A percentile compares a stretch with the other conserved stretches of the same genome.
Conservation (phyloP, 176 grass and related monocot species). For the Otatea glauca region DNA sequence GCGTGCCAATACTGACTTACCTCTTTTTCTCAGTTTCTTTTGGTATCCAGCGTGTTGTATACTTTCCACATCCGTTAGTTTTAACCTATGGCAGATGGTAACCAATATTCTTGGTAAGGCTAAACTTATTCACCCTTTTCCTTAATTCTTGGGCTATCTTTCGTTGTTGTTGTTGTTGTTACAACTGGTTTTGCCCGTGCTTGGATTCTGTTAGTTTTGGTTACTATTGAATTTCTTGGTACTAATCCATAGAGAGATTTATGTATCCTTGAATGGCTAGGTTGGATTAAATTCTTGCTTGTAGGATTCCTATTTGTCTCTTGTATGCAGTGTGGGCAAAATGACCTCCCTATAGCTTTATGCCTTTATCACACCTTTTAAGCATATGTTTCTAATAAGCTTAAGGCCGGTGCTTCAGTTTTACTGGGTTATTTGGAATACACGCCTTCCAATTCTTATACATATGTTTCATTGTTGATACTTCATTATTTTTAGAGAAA, state of each 20-base stretch:
- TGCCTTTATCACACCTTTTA: neutral
- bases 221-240: neutral
- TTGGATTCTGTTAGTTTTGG: conserved; percentile 12
- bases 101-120: neutral
- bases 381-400: neutral
- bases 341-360: neutral
- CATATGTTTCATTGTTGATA: neutral
- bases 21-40: neutral
- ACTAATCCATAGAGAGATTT: neutral
- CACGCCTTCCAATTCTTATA: neutral
- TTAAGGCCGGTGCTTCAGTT: neutral
- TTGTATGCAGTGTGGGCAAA: neutral
- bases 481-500: neutral
- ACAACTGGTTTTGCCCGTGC: neutral
- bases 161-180: neutral
- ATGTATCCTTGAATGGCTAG: neutral
- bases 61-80: neutral
- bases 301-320: neutral
- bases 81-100: neutral
- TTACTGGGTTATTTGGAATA: neutral
- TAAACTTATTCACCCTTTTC: neutral
- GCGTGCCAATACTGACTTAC: neutral
- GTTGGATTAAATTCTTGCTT: neutral
- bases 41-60: neutral
- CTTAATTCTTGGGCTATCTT: neutral